A percentile compares a stretch with the other conserved stretches of the same genome.
phyloP scores from a whole-genome alignment of 139 green algal genomes.

The Chloropicon primus region DNA sequence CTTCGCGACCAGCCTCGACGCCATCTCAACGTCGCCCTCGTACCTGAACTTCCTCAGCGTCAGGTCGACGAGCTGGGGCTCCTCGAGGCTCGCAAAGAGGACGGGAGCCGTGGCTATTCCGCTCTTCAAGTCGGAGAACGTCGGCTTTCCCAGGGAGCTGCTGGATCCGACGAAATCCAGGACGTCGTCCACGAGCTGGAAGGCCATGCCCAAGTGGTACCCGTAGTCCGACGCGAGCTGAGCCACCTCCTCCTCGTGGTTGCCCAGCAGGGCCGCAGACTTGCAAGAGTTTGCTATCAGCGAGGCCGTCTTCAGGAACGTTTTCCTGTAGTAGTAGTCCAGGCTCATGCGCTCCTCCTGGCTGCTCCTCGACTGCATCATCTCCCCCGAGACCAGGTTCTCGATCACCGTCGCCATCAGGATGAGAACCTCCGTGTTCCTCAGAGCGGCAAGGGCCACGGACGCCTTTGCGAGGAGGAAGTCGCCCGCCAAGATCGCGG shows the following conservation, averaged over 20 bases:
- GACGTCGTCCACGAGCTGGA: conserved; percentile 93
- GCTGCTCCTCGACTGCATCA: conserved; percentile 75
- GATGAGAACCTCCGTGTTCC: conserved; percentile 57
- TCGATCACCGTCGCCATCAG: conserved; percentile 86
- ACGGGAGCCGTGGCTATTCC: conserved; percentile 89
- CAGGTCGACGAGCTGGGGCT: conserved; percentile 44
- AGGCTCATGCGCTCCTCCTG: conserved; percentile 46
- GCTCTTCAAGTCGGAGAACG: conserved; percentile 71
- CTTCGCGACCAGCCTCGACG: neutral
- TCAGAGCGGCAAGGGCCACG: conserved; percentile 74
- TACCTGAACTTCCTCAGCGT: conserved; percentile 72
- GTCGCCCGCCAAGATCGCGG: conserved; percentile 92
- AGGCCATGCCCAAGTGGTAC: conserved; percentile 81
- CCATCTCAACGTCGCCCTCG: conserved; percentile 47
- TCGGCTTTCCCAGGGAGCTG: conserved; percentile 80
- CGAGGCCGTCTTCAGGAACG: conserved; percentile 91
- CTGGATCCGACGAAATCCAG: conserved; percentile 76
- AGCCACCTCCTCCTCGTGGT: conserved; percentile 22
- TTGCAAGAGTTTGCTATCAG: conserved; percentile 84
- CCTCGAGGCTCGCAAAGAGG: conserved; percentile 28
- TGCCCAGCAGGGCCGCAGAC: conserved; percentile 63
- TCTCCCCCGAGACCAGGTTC: conserved; percentile 89
- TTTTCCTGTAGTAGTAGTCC: conserved; percentile 83
- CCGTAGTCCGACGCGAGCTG: conserved; percentile 60
- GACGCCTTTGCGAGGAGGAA: conserved; percentile 91